Percentiles rank a stretch among this genome's conserved stretches.
Conservation (phyloP, 805 yeast species). For the Candida silvicultrix region DNA sequence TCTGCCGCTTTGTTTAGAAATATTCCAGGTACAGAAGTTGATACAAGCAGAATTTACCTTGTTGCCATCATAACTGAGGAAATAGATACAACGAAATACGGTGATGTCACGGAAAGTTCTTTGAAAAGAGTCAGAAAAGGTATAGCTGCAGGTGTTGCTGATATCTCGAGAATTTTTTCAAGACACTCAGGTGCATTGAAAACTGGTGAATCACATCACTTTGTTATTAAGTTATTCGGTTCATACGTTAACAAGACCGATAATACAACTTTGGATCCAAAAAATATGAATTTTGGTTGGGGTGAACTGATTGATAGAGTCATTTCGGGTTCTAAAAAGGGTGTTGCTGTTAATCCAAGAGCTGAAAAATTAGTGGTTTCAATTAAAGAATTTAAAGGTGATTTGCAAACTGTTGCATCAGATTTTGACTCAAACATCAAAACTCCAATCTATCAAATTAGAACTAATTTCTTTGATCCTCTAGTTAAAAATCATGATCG, state of each 20-base stretch:
- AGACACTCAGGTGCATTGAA: conserved; percentile 52
- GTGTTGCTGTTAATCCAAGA: conserved; percentile 76
- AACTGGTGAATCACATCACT: conserved; percentile 63
- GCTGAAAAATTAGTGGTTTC: conserved; percentile 66
- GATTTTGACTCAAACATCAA: conserved; percentile 30
- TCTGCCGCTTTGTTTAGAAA: conserved; percentile 78
- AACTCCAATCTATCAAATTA: conserved; percentile 57
- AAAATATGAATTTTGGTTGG: conserved; percentile 67
- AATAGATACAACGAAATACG: conserved; percentile 35
- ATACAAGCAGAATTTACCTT: conserved; percentile 59
- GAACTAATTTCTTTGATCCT: conserved; percentile 61
- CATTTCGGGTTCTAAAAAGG: conserved; percentile 65
- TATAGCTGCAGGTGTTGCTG: conserved; percentile 84
- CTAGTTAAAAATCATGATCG: conserved; percentile 54
- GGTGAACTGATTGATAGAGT: conserved; percentile 80
- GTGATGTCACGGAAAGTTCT: conserved; percentile 8
- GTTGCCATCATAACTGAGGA: conserved; percentile 75
- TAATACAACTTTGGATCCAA: conserved; percentile 28
- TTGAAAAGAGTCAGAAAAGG: conserved; percentile 58
- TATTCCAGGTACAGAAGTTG: conserved; percentile 62
- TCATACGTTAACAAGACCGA: conserved; percentile 44
- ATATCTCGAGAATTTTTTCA: conserved; percentile 73
- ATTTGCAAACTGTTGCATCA: conserved; percentile 23
- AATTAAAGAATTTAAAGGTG: conserved; percentile 65
- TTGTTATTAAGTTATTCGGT: conserved; percentile 65